These are phyloP conservation scores for Penicillium taxi DNA, from an alignment of 495 filamentous ascomycete species.

Conservation along the genomic window DNA sequence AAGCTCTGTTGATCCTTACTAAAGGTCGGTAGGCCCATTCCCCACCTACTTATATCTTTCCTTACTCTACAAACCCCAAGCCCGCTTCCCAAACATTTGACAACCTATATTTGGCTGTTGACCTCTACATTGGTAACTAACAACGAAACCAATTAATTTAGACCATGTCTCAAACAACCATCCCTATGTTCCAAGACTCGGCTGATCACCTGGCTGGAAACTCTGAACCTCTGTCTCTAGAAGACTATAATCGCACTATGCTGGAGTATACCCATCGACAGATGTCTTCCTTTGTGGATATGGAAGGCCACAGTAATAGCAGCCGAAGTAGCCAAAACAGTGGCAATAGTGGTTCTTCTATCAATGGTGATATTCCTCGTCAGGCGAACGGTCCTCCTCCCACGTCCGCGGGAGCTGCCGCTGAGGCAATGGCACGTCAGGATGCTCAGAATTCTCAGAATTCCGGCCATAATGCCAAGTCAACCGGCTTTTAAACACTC, in stretches of 20 bases:
- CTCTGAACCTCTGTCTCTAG: slow-evolving; percentile 28
- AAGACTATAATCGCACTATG: slow-evolving; percentile 42
- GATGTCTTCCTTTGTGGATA: slow-evolving; percentile 33
- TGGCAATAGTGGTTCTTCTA: slow-evolving; percentile 20
- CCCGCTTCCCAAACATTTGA: too few relatives aligned
- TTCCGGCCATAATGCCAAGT: slow-evolving; percentile 5
- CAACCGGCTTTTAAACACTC: slow-evolving; percentile 15
- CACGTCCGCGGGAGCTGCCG: slow-evolving; percentile 9
- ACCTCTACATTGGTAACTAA: too few relatives aligned
- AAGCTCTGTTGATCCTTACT: too few relatives aligned
- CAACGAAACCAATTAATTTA: too few relatives aligned
- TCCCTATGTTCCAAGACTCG: too few relatives aligned
- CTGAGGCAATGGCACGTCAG: too few relatives aligned
- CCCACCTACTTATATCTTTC: too few relatives aligned
- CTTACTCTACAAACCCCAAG: too few relatives aligned
- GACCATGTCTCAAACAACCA: too few relatives aligned
- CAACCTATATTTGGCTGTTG: too few relatives aligned
- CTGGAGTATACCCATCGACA: slow-evolving; percentile 40
- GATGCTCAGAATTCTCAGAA: not conserved
- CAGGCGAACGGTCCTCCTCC: slow-evolving; percentile 15
- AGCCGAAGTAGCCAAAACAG: slow-evolving; percentile 31
- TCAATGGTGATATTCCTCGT: slow-evolving; percentile 11
- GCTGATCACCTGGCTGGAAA: too few relatives aligned
- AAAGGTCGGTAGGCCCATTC: too few relatives aligned
- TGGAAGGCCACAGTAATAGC: slow-evolving; percentile 16